These are phyloP conservation scores for Raddia guianensis DNA, from an alignment of 176 grass and related monocot genomes.

Conservation along the genomic window DNA sequence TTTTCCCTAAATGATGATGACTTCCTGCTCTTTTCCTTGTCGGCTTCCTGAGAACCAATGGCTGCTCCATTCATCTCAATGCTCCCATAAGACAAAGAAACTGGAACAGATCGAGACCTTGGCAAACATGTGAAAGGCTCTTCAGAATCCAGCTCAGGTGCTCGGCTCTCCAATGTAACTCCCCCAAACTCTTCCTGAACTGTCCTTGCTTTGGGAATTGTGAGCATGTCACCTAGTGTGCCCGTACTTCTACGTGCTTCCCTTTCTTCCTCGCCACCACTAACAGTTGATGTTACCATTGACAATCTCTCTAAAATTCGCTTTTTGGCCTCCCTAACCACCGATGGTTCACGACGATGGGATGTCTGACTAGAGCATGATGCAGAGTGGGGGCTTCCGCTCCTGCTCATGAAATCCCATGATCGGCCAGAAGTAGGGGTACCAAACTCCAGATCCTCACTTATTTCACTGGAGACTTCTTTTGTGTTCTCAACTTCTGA, in stretches of 20 bases:
- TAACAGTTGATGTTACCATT: constrained; percentile 57
- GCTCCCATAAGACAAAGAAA: constrained; percentile 54
- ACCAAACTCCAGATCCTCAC: constrained; percentile 66
- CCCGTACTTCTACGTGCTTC: constrained; percentile 52
- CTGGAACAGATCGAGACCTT: constrained; percentile 75
- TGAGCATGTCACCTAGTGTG: constrained; percentile 90
- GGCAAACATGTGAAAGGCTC: constrained; percentile 51
- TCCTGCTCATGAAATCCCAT: constrained; percentile 75
- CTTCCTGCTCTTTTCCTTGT: constrained; percentile 62
- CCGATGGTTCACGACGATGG: constrained; percentile 56
- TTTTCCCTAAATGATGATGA: constrained; percentile 75
- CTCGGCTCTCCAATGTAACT: constrained; percentile 23
- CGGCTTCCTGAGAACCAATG: constrained; percentile 39
- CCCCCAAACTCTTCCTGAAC: constrained; percentile 45
- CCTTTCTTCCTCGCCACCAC: constrained; percentile 55
- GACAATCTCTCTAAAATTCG: constrained; percentile 85
- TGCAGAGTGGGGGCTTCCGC: constrained; percentile 69
- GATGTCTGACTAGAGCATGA: constrained; percentile 68
- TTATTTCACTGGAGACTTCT: constrained; percentile 63
- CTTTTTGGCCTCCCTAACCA: constrained; percentile 83
- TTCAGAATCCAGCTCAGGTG: constrained; percentile 42
- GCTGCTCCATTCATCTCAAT: constrained; percentile 36
- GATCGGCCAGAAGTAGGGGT: constrained; percentile 70
- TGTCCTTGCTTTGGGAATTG: constrained; percentile 64
- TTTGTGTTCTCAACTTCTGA: constrained; percentile 65